Conservation (phyloP, 2,329 filamentous ascomycete species). For the Cylindrodendrum hubeiense region DNA sequence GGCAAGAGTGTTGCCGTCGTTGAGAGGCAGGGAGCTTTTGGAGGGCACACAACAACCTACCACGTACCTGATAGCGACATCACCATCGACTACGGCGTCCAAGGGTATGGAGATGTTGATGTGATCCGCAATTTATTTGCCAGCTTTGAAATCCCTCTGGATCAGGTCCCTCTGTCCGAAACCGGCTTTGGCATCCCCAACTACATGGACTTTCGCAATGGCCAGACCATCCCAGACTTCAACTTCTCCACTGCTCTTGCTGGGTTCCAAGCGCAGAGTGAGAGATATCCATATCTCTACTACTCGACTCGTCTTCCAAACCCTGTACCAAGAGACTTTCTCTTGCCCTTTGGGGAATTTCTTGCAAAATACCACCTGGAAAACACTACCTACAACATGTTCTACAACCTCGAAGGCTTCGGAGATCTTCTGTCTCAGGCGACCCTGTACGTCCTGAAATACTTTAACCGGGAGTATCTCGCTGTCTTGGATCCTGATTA, state of each 20-base stretch:
- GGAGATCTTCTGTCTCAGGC: constrained; percentile 31
- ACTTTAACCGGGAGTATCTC: constrained; percentile 33
- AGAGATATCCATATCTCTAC: constrained; percentile 30
- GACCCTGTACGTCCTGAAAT: constrained; percentile 31
- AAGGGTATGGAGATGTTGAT: constrained; percentile 29
- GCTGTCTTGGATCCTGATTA: constrained; percentile 20
- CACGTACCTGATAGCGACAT: constrained; percentile 29
- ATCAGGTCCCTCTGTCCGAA: constrained; percentile 23
- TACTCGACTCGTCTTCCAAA: constrained; percentile 33
- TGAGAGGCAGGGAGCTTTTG: constrained; percentile 27
- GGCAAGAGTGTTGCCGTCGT: constrained; percentile 32
- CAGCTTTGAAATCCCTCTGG: constrained; percentile 28
- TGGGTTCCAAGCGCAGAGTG: constrained; percentile 20
- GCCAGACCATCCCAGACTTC: constrained; percentile 21
- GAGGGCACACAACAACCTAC: constrained; percentile 35
- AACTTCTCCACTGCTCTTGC: constrained; percentile 20
- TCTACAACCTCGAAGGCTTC: constrained; percentile 33
- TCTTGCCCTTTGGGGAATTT: constrained; percentile 31
- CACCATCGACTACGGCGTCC: constrained; percentile 35
- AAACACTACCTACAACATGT: constrained; percentile 27
- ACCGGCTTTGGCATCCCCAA: constrained; percentile 27
- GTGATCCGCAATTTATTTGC: constrained; percentile 29
- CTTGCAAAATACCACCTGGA: constrained; percentile 28
- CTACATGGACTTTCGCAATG: constrained; percentile 33
- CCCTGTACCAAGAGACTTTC: constrained; percentile 29